Evolutionary conservation across 805 yeast genomes (phyloP).

Genomic region (Yarrowia divulgata): DNA sequence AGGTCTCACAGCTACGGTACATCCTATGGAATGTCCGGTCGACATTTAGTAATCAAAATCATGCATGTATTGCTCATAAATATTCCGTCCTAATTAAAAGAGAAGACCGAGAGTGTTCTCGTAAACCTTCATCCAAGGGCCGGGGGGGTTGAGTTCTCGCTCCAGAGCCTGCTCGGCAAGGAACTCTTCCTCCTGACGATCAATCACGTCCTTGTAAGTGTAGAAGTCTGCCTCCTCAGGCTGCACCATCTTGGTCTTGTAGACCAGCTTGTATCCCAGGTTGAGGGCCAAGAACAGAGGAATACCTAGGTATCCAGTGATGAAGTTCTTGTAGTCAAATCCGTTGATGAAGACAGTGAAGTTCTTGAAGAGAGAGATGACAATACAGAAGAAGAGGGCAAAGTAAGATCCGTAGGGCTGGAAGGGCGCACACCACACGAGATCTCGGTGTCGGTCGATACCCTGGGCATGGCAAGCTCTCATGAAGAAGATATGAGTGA

Average conservation of each 20-base stretch:
- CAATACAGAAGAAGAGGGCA: constrained; percentile 60
- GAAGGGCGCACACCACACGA: constrained; percentile 69
- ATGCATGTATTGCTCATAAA: constrained; percentile 38
- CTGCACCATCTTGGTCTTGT: constrained; percentile 39
- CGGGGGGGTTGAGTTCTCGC: constrained; percentile 40
- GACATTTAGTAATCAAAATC: background rate
- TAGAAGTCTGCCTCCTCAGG: constrained; percentile 41
- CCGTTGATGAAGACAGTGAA: constrained; percentile 72
- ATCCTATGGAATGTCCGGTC: constrained; percentile 4
- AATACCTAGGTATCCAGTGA: constrained; percentile 79
- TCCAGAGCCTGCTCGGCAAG: constrained; percentile 41
- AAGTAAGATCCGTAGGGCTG: constrained; percentile 73
- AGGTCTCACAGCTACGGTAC: background rate
- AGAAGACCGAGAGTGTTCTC: constrained; percentile 41
- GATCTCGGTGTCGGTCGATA: constrained; percentile 58
- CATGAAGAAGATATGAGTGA: constrained; percentile 70
- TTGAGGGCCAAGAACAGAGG: constrained; percentile 66
- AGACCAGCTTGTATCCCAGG: constrained; percentile 64
- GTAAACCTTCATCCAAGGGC: constrained; percentile 31
- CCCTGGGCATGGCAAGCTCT: constrained; percentile 74
- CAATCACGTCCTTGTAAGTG: constrained; percentile 41
- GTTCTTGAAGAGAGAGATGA: constrained; percentile 70
- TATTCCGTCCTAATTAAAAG: constrained; percentile 31
- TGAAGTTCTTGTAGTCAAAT: constrained; percentile 68
- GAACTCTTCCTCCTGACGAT: constrained; percentile 41